These are phyloP conservation scores for Aegilops longissima DNA, from an alignment of 176 grass and related monocot genomes.

Conservation along the genomic window DNA sequence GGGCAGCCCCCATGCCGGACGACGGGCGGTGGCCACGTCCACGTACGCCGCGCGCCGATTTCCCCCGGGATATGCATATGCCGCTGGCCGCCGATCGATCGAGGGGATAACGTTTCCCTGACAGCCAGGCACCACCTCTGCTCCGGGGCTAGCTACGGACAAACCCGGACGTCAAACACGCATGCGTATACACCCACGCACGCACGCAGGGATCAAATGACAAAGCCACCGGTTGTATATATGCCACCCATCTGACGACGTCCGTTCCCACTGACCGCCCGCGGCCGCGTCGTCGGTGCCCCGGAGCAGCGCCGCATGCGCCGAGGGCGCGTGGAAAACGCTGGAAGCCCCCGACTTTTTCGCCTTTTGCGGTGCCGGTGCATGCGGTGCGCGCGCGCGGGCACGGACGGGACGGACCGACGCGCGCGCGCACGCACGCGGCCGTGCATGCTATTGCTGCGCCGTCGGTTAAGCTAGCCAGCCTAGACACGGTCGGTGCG, in stretches of 20 bases:
- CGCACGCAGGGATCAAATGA: neutral
- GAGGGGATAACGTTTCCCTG: neutral
- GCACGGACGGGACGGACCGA: constrained; percentile 14
- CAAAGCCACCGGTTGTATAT: neutral
- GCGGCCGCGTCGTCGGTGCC: constrained; percentile 26
- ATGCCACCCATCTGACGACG: neutral
- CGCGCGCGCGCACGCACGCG: neutral
- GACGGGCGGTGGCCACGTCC: neutral
- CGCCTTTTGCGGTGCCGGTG: constrained; percentile 13
- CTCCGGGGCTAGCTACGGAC: neutral
- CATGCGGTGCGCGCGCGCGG: constrained; percentile 16
- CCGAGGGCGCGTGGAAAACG: neutral
- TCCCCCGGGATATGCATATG: neutral
- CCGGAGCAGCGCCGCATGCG: neutral
- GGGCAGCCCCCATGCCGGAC: neutral
- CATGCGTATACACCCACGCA: neutral
- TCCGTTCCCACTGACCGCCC: constrained; percentile 24
- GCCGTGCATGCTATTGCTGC: constrained; percentile 6
- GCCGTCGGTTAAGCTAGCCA: constrained; percentile 12
- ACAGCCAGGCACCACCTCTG: constrained; percentile 33
- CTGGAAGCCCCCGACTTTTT: neutral
- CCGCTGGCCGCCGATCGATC: neutral
- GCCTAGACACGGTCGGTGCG: constrained; percentile 18
- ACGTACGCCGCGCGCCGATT: neutral
- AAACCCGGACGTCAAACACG: constrained; percentile 28